Evolutionary conservation across 768 basidiomycete genomes (phyloP), one percentile per base, ranked within the genome.

Genomic region (Mrakia gelida): DNA sequence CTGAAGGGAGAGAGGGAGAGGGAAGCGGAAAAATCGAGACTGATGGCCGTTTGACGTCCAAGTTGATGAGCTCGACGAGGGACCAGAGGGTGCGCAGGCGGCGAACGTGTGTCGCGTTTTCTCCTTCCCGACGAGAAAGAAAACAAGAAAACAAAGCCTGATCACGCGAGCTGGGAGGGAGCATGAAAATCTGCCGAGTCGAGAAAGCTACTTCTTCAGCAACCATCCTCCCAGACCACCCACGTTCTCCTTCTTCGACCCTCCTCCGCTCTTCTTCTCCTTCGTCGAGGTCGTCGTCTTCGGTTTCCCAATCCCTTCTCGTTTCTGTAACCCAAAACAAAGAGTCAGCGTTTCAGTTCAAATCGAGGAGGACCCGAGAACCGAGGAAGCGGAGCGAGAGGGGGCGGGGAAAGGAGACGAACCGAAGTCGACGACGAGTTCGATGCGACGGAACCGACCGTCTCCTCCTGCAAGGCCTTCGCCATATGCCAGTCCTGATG

Each of bases 401-500:
- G 9, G 59, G 59, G 11, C 4, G 28, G 11, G 59, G 26, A 28
- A 15, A 9, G 26, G 1, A 18, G 8, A 59, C 59, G 59, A 59
- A 59, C 59, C 59, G 67, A 70, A 41, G 8, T 45, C 5, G 71
- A 72, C 15, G 49, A 15, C 28, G 68, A 41, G 16, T 18, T 38
- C 5, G 49, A 16, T 1, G 16, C 18, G 43, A 28, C 38, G 16
- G 70, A 71, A 10, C 71, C 71, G 15, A 72, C 72, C 9, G 59
- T 41, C 63, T 70, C 61, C 9, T 68, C 73, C 34, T 78, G 72
- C 6, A 78, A 49, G 10, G 59, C 62, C 45, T 67, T 41, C 3
- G 77, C 77, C 15, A 78, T 18, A 28, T 78, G 77, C 72, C 65
- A 73, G 30, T 78, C 77, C 16, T 30, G 34, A 32, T 78, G 77